phyloP scores from a whole-genome alignment of 2,329 filamentous ascomycete species.

The Calonectria hawksworthii region DNA sequence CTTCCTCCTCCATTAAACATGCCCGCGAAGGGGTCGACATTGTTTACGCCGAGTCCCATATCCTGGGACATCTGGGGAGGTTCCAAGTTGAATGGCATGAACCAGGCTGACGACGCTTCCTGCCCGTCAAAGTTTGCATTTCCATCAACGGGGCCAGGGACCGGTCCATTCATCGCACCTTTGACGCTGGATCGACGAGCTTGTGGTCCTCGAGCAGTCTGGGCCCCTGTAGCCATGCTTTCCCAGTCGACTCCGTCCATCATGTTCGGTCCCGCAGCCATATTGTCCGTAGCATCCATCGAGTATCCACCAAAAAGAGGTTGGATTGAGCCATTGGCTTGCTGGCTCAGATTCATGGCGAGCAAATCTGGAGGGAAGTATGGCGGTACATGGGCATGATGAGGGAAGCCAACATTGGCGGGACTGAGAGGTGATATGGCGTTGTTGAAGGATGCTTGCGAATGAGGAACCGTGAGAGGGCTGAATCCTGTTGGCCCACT shows the following conservation, averaged over 20 bases:
- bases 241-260: conserved; percentile 63
- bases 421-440: conserved; percentile 68
- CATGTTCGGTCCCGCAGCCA: conserved; percentile 54
- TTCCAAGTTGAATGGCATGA: conserved; percentile 93
- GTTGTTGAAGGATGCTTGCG: conserved; percentile 61
- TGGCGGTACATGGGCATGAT: conserved; percentile 53
- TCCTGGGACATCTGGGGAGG: conserved; percentile 74
- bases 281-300: conserved; percentile 59
- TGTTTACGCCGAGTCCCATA: conserved; percentile 56
- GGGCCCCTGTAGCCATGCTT: conserved; percentile 52
- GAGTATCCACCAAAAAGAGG: conserved; percentile 82
- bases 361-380: conserved; percentile 69
- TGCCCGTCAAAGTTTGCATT: conserved; percentile 48
- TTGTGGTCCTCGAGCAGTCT: conserved; percentile 44
- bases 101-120: conserved; percentile 81
- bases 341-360: conserved; percentile 64
- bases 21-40: conserved; percentile 63
- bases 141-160: conserved; percentile 35
- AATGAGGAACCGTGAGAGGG: conserved; percentile 57
- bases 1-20: conserved; percentile 61
- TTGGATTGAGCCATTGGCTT: conserved; percentile 68
- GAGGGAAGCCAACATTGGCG: conserved; percentile 57
- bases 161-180: conserved; percentile 47
- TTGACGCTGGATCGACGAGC: conserved; percentile 48
- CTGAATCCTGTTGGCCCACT: conserved; percentile 57